Base-by-base conservation (phyloP, 108 stramenopile genomes). In the Discostella stelligeroides region DNA sequence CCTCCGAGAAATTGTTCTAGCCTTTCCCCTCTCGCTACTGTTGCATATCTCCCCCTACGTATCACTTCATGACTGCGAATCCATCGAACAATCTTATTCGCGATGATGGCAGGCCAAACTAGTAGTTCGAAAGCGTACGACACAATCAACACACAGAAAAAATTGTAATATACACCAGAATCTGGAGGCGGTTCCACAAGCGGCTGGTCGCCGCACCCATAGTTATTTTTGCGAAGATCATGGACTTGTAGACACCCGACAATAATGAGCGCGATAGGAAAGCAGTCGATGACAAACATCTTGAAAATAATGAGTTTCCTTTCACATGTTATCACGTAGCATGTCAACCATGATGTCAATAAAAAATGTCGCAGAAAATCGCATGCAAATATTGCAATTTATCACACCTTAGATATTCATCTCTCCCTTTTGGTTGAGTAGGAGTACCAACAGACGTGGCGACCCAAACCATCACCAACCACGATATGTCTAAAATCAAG, bases 41-140 rank as follows among this genome's bases (percentile, higher is more conserved):
- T 57, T 7, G 70, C 66, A 39, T 79, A 70, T 37, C 63, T 24
- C 7, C 30, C 45, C 15, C 38, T 37, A 1, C 28, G 47, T 1
- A 28, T 63, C 41, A 60, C 43, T 3, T 34, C 45, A 17, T 27
- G 14, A 0, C 45, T 53, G 15, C 77, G 58, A 23, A 71, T 48
- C 17, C n/a, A 61, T 6, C 54, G 46, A 0, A 76, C 46, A 7
- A 68, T 49, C 37, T 40, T 57, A 39, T 76, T 76, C 23, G 63
- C 56, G 29, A 58, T 1, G 34, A 76, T 76, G 17, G 67, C 38
- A 27, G 75, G 75, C 24, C 62, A 69, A 4, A 76, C 68, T 2
- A 76, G 24, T 9, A 76, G 27, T 20, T 76, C 75, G 24, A 76
- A 37, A 17, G 75, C 75, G 42, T 56, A 76, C n/a, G 75, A 68